Evolutionary conservation across 148 eudicot species (phyloP), one percentile per base, ranked within the genome.

Genomic region (Pouteria glomerata): DNA sequence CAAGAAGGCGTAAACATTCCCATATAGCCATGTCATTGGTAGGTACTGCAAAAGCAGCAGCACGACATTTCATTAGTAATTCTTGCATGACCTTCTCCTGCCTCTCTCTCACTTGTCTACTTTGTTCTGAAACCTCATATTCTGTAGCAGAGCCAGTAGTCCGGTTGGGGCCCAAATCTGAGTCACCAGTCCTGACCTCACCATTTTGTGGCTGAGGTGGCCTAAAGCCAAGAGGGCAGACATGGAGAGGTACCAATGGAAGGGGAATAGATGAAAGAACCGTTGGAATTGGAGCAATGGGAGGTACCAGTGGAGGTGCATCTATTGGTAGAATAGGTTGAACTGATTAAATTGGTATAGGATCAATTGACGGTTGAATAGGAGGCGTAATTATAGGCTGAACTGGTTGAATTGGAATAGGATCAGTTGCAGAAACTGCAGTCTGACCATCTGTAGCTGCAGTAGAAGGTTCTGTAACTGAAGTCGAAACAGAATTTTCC

Each of bases 21-120:
- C 98, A 77, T 62, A 94, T 97, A 10, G 97, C 86, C 83, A 82
- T 79, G 63, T 94, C 98, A 68, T 94, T 94, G 2, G 98, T 94
- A 35, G 98, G 98, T 15, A 94, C 98, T 26, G 97, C 91, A 19
- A 94, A 71, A 50, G 98, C 98, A 58, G 97, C 97, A 42, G 98
- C 97, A 0, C 89, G 96, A 8, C 95, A 82, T 78, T 89, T 91
- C 93, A 89, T 85, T 79, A 94, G 59, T 35, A 89, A 80, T 34
- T 94, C 98, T 66, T 85, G 92, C 87, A 80, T 85, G 0, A 85
- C 85, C 59, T 85, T 91, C 70, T 94, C 98, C 33, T 94, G 96
- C 35, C 91, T 75, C 72, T 94, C 98, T 74, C 83, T 82, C 4
- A 73, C 81, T 69, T 66, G 76, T 63, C 80, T 82, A 78, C 98